Evolutionary conservation across 768 basidiomycete species (phyloP).

Genomic region (Mycena belliarum): DNA sequence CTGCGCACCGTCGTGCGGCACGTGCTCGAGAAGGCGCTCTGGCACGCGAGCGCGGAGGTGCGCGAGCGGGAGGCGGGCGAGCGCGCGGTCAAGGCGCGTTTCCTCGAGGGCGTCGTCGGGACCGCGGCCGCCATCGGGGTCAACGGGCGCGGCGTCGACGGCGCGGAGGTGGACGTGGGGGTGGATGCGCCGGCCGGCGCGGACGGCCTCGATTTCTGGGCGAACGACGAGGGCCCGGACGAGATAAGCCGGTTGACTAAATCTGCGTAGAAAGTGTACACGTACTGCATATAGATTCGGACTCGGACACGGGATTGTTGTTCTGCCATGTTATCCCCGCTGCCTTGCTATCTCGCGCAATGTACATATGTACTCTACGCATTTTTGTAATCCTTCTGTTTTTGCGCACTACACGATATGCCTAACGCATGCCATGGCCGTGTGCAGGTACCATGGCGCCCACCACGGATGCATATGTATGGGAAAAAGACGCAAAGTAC

Average conservation of each 20-base stretch:
- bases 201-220: constrained; percentile 57
- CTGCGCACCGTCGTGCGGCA: constrained; percentile 63
- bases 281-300: constrained; percentile 4
- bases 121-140: constrained; percentile 23
- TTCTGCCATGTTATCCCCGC: too few species aligned
- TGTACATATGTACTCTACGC: too few species aligned
- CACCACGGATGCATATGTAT: too few species aligned
- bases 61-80: constrained; percentile 57
- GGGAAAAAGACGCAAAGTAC: too few species aligned
- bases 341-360: not conserved
- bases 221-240: constrained; percentile 69
- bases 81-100: constrained; percentile 43
- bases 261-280: constrained; percentile 43
- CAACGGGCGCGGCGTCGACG: constrained; percentile 25
- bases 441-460: too few species aligned
- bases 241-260: constrained; percentile 71
- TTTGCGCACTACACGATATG: constrained; percentile 48
- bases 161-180: constrained; percentile 23
- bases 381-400: too few species aligned
- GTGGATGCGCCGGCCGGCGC: constrained; percentile 6
- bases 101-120: constrained; percentile 33
- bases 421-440: too few species aligned
- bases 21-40: constrained; percentile 72
- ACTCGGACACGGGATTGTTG: too few species aligned
- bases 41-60: constrained; percentile 73